phyloP scores from a whole-genome alignment of 2,329 filamentous ascomycete species.

The Aspergillus brasiliensis region DNA sequence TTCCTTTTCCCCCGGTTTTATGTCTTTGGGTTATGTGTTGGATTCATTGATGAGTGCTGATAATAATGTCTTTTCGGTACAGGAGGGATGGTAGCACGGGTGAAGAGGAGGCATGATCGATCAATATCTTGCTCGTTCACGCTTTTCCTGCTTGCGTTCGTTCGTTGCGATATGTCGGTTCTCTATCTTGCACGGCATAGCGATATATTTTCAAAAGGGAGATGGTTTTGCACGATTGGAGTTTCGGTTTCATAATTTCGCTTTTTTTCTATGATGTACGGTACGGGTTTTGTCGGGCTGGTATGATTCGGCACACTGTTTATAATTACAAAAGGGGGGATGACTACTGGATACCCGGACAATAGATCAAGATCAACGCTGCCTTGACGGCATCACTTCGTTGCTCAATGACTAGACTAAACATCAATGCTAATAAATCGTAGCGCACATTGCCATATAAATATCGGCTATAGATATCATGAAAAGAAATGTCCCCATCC shows the following conservation, averaged over 20 bases:
- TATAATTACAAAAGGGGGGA: neutral
- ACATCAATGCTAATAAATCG: constrained; percentile 8
- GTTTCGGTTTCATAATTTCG: neutral
- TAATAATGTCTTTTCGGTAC: constrained; percentile 12
- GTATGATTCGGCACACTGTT: neutral
- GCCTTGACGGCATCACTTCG: constrained; percentile 6
- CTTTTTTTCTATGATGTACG: neutral
- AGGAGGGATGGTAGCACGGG: constrained; percentile 51
- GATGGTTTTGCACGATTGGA: constrained; percentile 1
- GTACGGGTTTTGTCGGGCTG: neutral
- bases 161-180: neutral
- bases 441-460: constrained; percentile 21
- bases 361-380: constrained; percentile 4
- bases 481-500: constrained; percentile 5
- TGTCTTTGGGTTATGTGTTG: neutral
- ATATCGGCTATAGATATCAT: constrained; percentile 14
- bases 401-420: constrained; percentile 1
- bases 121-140: neutral
- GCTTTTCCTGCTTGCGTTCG: neutral
- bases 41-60: neutral
- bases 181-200: neutral
- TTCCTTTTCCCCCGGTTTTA: neutral
- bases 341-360: constrained; percentile 4
- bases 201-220: neutral
- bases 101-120: constrained; percentile 45